phyloP scores from a whole-genome alignment of 2,329 filamentous ascomycete genomes.

The Alternaria sp. region DNA sequence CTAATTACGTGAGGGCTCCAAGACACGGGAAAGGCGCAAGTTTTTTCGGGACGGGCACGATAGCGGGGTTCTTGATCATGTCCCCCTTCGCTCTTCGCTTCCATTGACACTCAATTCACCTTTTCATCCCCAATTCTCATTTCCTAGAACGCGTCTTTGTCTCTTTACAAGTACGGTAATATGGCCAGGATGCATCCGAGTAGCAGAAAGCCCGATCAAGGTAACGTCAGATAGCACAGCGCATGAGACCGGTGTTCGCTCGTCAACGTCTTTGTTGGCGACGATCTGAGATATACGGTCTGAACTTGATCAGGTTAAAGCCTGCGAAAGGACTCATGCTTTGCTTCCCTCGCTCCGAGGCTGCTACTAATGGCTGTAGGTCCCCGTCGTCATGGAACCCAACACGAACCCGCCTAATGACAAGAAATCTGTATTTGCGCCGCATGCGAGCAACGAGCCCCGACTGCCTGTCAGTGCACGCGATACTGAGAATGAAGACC shows the following conservation, averaged over 20 bases:
- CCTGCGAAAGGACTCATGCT: conserved; percentile 65
- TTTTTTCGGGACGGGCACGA: conserved; percentile 7
- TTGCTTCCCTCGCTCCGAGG: conserved; percentile 37
- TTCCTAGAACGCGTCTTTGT: not conserved
- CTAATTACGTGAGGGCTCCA: not conserved
- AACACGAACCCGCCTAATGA: conserved; percentile 13
- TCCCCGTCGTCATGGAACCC: conserved; percentile 31
- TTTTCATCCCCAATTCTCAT: not conserved
- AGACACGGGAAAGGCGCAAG: conserved; percentile 10
- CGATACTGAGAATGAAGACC: not conserved
- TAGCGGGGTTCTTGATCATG: conserved; percentile 5
- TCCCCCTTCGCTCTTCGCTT: not conserved
- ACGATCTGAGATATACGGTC: conserved; percentile 64
- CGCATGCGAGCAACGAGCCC: conserved; percentile 23
- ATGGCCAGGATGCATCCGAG: conserved; percentile 42
- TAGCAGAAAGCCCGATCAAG: conserved; percentile 51
- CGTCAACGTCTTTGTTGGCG: conserved; percentile 7
- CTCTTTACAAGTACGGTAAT: conserved; percentile 36
- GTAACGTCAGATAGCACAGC: conserved; percentile 43
- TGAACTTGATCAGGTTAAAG: conserved; percentile 64
- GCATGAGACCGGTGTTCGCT: conserved; percentile 53
- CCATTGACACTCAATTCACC: not conserved
- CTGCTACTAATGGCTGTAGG: conserved; percentile 50
- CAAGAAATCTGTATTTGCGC: conserved; percentile 31
- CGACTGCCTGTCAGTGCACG: conserved; percentile 30